Conservation (phyloP, 257 asterid genomes). For the Rehmannia glutinosa region DNA sequence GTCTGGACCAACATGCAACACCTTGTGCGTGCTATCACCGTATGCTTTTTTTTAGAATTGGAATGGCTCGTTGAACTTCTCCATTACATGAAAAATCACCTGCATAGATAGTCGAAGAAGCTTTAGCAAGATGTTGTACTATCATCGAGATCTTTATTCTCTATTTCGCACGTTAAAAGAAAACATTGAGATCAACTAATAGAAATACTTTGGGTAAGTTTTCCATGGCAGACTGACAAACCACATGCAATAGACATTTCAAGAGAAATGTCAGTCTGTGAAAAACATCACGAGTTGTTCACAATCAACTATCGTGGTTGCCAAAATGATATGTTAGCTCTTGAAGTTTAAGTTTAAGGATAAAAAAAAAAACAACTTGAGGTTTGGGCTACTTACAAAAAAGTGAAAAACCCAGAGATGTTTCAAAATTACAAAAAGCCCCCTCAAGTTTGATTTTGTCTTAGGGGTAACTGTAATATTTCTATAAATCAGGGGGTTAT, state of each 20-base stretch:
- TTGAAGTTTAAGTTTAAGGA: too few relatives aligned
- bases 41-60: conserved; percentile 34
- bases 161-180: not conserved
- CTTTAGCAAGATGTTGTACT: not conserved
- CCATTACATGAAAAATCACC: conserved; percentile 32
- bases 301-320: too few relatives aligned
- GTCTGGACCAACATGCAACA: conserved; percentile 43
- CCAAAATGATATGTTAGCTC: not conserved
- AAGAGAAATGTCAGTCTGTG: too few relatives aligned
- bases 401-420: too few relatives aligned
- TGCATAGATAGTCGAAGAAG: conserved; percentile 5
- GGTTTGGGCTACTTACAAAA: too few relatives aligned
- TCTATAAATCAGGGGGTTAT: too few relatives aligned
- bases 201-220: not conserved
- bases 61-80: conserved; percentile 35
- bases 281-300: too few relatives aligned
- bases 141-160: not conserved
- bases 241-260: not conserved
- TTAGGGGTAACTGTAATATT: too few relatives aligned
- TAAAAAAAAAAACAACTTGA: too few relatives aligned
- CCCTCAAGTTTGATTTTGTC: too few relatives aligned
- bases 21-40: conserved; percentile 32
- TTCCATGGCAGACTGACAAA: not conserved
- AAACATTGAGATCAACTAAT: not conserved
- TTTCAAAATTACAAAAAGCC: too few relatives aligned